These are phyloP conservation scores for Simplicillium sp. DNA, from an alignment of 2,329 filamentous ascomycete species.

Conservation along the genomic window DNA sequence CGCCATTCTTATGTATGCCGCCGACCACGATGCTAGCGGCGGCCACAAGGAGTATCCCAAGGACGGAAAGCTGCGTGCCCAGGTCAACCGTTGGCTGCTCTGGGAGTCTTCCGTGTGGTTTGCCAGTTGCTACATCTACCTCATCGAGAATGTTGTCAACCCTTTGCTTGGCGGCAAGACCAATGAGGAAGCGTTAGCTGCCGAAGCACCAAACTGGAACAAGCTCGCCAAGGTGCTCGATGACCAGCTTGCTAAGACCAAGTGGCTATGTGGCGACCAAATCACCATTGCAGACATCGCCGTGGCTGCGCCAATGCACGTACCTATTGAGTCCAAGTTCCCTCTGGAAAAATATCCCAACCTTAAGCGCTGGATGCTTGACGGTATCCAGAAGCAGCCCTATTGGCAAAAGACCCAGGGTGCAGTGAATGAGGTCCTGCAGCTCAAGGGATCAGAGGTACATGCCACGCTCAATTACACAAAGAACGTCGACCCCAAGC, in stretches of 20 bases:
- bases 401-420: neutral
- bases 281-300: neutral
- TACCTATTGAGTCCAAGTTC: neutral
- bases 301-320: neutral
- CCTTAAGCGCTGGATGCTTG: neutral
- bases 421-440: neutral
- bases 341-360: neutral
- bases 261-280: neutral
- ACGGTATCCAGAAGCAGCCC: neutral
- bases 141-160: neutral
- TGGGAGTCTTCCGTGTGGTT: neutral
- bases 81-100: neutral
- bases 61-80: neutral
- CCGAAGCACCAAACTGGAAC: neutral
- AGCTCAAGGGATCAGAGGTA: neutral
- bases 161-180: neutral
- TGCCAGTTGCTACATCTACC: neutral
- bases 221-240: neutral
- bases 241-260: neutral
- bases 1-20: neutral
- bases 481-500: neutral
- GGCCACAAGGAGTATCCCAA: neutral
- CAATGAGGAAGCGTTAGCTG: neutral
- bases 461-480: neutral
- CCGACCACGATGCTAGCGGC: neutral